Evolutionary conservation across 2,329 filamentous ascomycete genomes (phyloP), one percentile per base, ranked within the genome.

Genomic region (Whalleya microplaca): DNA sequence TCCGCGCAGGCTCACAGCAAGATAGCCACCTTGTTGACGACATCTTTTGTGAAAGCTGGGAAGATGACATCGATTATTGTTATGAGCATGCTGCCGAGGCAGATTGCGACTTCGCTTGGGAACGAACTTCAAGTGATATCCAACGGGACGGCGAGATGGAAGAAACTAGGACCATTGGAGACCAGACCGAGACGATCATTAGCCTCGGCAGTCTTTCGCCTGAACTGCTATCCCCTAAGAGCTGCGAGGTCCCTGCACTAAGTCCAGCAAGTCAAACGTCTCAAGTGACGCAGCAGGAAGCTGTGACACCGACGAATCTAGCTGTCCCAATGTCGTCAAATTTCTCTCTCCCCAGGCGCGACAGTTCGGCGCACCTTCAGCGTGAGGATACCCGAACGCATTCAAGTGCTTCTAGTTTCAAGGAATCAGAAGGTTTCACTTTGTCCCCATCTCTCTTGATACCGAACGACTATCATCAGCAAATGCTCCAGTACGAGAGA

Each of bases 61-160:
- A 89, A 65, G 85, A 87, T 50, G 85, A 85, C 59, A 88, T 89
- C 58, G 86, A 89, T 67, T 89, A 88, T 70, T 88, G 84, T 67
- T 89, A 89, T 66, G 85, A 88, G 62, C 84, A 89, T 64, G 86
- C 85, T 62, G 84, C 81, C 12, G 86, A 89, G 69, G 86, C 85
- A 7, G 78, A 88, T 69, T 88, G 84, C 66, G 81, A 88, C 59
- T 88, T 86, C 63, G 81, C 85, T 44, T 88, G 85, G 85, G 83
- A 86, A 55, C 80, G 82, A 16, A 75, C 79, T 2, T 87, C 84
- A 0, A 64, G 82, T 50, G 84, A 86, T 46, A 57, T 76, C 41
- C 68, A 64, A 21, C 71, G 72, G 50, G 75, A 73, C 14, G 66
- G 63, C 18, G 68, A 67, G 4, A 67, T 59, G 7, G 56, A 64